Base-by-base conservation (phyloP, 331 rosid genomes). In the Prunus yedoensis region DNA sequence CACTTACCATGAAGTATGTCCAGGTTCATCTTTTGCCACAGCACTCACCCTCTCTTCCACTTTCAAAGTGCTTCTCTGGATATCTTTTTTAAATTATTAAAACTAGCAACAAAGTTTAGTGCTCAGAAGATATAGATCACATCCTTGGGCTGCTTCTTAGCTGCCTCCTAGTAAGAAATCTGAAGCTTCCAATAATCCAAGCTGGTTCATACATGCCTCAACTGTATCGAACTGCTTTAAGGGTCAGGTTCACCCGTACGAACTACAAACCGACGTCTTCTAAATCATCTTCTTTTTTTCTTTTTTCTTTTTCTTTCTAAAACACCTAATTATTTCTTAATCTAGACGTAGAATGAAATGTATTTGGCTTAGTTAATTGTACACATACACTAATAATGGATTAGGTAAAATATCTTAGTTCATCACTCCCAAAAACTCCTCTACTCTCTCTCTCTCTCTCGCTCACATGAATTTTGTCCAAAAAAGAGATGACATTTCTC, bases 171-270 rank as follows among this genome's bases (percentile, higher is more conserved):
- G 2, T 35, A 38, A 38, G 43, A 38, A 38, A 38, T 38, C 9
- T 38, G 2, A 38, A 38, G 43, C 9, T 38, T 2, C 43, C 43
- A 38, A 38, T 38, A 38, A 1, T 38, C 59, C 21, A 57, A 57
- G 10, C 62, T 10, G 11, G 15, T 60, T 63, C 68, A 30, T 16
- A 32, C 14, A 0, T 32, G 23, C 17, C 17, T 10, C 3, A 23
- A 43, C 6, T 72, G 82, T 56, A 81, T 61, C 81, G 5, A 46
- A 23, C 84, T 52, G 14, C 11, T 59, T 79, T 81, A 43, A 28
- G 0, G 74, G 63, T 82, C 70, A 79, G 81, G 75, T 87, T 84
- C 88, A 81, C 4, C 56, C 4, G 32, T 12, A 53, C 23, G 6
- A 8, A 4, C 7, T 21, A 15, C 67, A 30, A 28, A 16, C 11